Base-by-base conservation (phyloP, 2,329 filamentous ascomycete species). In the Fusarium oxysporum region DNA sequence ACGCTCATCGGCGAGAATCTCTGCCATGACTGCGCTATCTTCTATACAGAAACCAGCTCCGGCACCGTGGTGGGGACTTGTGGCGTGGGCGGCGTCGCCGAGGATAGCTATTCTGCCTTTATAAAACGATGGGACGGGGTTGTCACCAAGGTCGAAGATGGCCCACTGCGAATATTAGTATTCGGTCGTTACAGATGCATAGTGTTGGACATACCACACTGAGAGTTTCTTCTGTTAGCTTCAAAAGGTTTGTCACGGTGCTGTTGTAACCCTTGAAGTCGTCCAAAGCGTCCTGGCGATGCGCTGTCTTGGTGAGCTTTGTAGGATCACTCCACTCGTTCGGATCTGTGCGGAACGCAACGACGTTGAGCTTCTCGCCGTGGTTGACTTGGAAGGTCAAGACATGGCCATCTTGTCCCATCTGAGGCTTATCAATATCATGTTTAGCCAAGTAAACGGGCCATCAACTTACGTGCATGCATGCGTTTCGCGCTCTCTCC, bases 41-140 rank as follows among this genome's bases (percentile, higher is more conserved):
- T 90, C 87, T 63, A 91, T 86, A 3, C 86, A 88, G 74, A 90
- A 85, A 3, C 87, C 88, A 0, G 87, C 86, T 5, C 90, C 90
- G 3, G 89, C 85, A 0, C 89, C 90, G 45, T 90, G 87, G 43
- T 89, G 87, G 0, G 90, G 90, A 1, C 89, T 88, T 43, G 87
- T 87, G 0, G 89, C 89, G 76, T 92, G 90, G 0, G 90, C 90
- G 0, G 90, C 89, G 74, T 92, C 90, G 19, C 90, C 90, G 1
- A 89, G 78, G 5, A 92, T 82, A 41, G 83, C 85, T 30, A 87
- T 74, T 1, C 84, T 81, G 12, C 82, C 82, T 30, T 82, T 81
- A 72, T 81, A 82, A 47, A 84, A 88, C 16, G 76, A 76, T 3
- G 82, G 81, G 2, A 86, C 78, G 1, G 83, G 84, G 45, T 84